Percentiles rank a stretch among this genome's conserved stretches.
phyloP scores from a whole-genome alignment of 73 alveolate genomes.

The Stentor roeselii region DNA sequence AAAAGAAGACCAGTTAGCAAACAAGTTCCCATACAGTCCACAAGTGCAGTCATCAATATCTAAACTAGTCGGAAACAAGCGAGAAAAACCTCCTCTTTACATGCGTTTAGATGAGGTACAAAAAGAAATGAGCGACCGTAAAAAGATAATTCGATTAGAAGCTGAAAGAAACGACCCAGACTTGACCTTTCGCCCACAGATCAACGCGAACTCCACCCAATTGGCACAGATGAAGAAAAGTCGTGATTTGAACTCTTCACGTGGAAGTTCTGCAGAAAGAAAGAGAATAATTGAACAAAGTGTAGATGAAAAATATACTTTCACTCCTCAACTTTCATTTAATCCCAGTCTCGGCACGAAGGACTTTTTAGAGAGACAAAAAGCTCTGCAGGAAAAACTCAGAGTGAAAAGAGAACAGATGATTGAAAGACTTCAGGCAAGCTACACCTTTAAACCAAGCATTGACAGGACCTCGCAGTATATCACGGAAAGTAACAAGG shows the following conservation, averaged over 20 bases:
- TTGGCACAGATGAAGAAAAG: not conserved
- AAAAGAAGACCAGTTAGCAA: constrained; percentile 13
- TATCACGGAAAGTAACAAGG: not conserved
- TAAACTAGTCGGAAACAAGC: not conserved
- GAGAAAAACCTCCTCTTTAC: not conserved
- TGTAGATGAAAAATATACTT: constrained; percentile 11
- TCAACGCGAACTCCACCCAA: constrained; percentile 5
- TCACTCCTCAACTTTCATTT: not conserved
- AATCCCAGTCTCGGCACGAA: not conserved
- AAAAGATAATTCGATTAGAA: not conserved
- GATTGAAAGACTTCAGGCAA: not conserved
- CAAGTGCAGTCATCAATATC: constrained; percentile 20
- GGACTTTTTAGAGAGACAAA: constrained; percentile 17
- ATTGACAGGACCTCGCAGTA: constrained; percentile 19
- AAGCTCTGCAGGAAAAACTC: constrained; percentile 11
- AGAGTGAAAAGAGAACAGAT: not conserved
- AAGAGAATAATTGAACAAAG: not conserved
- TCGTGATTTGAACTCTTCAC: not conserved
- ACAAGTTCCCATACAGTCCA: constrained; percentile 2
- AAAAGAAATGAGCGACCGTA: not conserved
- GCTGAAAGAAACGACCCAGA: constrained; percentile 25
- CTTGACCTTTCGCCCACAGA: constrained; percentile 13
- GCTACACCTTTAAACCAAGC: constrained; percentile 1
- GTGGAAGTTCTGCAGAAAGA: not conserved
- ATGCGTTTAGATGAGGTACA: constrained; percentile 15